Evolutionary conservation across 768 basidiomycete species (phyloP), one percentile per base, ranked within the genome.

Genomic region (Boletus subparvulus): DNA sequence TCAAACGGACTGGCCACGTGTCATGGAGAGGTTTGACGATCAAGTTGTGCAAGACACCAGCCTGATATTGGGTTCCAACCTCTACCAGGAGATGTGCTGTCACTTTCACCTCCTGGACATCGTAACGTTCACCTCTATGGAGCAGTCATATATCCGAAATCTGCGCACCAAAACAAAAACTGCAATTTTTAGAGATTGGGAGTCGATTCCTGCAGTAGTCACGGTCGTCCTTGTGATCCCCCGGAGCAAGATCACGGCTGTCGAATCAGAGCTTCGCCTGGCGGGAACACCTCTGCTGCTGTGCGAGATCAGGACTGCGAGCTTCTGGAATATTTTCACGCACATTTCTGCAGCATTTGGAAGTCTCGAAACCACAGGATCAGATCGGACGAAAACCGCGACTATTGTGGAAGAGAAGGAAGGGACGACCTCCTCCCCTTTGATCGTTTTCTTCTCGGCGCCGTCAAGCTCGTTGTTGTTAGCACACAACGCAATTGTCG

Each of bases 81-180:
- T 75, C 54, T 74, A 75, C 55, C 80, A 83, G 54, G 83, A 85
- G 41, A 64, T 85, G 48, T 78, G 73, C 47, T 63, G 71, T 17
- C 75, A 80, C 17, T 66, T 82, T 5, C 73, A 81, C 56, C 69
- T 75, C 14, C 65, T 75, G 24, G 75, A 73, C 14, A 60, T 83
- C 0, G 63, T 74, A 54, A 73, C 75, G 5, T 68, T 69, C 24
- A 43, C 61, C 24, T 59, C 61, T 54, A 61, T 62, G 61, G 61
- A 65, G 16, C 43, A 30, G 13, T 35, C 55, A 16, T 61, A 55
- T 30, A 36, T 64, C 33, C 60, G 19, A 28, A 24, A 50, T 28
- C 33, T 70, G 35, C 61, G 44, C 16, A 13, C 6, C 4, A 26
- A 55, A 26, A 50, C 50, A 17, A 40, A 54, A 1, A 44, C 58